Evolutionary conservation across 306 rosid genomes (phyloP).

Genomic region (Cyamopsis tetragonoloba): DNA sequence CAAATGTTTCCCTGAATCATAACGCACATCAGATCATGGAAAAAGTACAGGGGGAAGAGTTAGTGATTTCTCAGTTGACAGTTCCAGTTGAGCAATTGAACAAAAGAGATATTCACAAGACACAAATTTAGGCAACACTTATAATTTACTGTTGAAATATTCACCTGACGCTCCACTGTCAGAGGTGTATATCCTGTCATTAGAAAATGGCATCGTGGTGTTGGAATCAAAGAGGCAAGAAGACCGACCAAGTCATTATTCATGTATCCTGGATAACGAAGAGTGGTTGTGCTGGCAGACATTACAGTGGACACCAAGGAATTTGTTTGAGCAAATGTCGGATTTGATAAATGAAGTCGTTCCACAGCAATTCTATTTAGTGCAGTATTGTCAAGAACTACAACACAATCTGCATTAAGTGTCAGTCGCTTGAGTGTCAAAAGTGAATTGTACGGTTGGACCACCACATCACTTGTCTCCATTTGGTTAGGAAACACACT

Average conservation of each 20-base stretch:
- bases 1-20: conserved; percentile 1
- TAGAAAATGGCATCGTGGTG: conserved; percentile 98
- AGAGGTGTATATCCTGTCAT: conserved; percentile 99
- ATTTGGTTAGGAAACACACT: conserved; percentile 99
- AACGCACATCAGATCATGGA: background rate
- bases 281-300: conserved; percentile 98
- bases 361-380: conserved; percentile 95
- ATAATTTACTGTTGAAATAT: too few relatives aligned
- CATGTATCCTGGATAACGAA: conserved; percentile 99
- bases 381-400: conserved; percentile 98
- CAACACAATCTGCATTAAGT: conserved; percentile 98
- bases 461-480: conserved; percentile 99
- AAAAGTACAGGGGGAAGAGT: background rate
- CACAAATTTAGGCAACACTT: background rate
- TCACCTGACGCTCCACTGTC: conserved; percentile 97
- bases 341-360: conserved; percentile 94
- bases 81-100: conserved; percentile 20
- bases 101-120: conserved; percentile 1
- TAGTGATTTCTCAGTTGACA: background rate
- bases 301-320: conserved; percentile 96
- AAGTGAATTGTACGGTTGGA: conserved; percentile 98
- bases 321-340: conserved; percentile 97
- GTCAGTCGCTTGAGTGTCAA: conserved; percentile 91
- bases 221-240: conserved; percentile 93
- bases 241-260: conserved; percentile 99